Percentiles rank a stretch among this genome's conserved stretches.
Conservation (phyloP, 306 rosid genomes). For the Castanospermum australe region DNA sequence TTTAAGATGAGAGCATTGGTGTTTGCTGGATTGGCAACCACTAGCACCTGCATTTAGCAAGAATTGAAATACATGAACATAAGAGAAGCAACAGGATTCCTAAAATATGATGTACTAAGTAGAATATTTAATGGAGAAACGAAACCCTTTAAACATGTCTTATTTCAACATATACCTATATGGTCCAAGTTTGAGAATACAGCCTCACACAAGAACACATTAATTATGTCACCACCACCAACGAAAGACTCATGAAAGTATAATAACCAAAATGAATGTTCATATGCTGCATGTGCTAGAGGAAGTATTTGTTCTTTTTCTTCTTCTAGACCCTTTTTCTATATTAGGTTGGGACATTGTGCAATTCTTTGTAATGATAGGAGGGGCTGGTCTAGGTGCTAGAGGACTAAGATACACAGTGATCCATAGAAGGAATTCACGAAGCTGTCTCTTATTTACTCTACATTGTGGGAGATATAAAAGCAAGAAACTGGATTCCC, state of each 20-base stretch:
- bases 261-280: too few species aligned
- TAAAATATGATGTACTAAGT: neutral
- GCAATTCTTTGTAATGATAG: too few species aligned
- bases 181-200: too few species aligned
- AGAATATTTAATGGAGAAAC: too few species aligned
- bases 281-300: too few species aligned
- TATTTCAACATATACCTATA: too few species aligned
- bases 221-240: too few species aligned
- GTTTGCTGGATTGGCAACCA: constrained; percentile 96
- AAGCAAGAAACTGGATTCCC: neutral
- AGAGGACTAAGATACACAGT: neutral
- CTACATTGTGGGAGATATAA: neutral
- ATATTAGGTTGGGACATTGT: too few species aligned
- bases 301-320: too few species aligned
- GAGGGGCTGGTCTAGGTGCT: neutral
- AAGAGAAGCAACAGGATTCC: neutral
- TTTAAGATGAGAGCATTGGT: constrained; percentile 85
- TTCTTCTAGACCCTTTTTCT: too few species aligned
- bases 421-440: neutral
- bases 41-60: constrained; percentile 61
- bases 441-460: neutral
- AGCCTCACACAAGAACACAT: too few species aligned
- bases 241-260: neutral
- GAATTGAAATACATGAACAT: constrained; percentile 11
- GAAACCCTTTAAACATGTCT: too few species aligned